phyloP scores from a whole-genome alignment of 2,329 filamentous ascomycete genomes.

The Fusarium oligoseptatum region DNA sequence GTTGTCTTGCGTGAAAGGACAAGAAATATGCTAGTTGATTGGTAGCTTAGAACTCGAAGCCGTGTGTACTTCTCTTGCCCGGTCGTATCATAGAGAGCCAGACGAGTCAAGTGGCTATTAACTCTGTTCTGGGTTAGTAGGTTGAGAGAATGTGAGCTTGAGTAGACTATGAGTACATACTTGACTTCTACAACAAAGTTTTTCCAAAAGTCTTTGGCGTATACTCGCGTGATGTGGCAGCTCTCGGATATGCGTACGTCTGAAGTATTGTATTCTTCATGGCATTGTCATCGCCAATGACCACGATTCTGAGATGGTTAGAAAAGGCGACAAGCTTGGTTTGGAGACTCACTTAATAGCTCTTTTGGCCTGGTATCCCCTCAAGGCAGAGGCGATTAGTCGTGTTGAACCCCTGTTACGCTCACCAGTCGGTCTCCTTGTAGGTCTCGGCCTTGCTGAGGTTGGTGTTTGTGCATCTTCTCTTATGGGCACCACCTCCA shows the following conservation, averaged over 20 bases:
- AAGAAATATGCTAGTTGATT: background rate
- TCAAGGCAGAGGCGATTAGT: background rate
- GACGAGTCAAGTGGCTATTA: background rate
- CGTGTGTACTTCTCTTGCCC: background rate
- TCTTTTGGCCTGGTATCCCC: background rate
- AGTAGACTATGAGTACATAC: background rate
- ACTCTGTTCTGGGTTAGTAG: background rate
- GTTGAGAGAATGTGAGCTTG: background rate
- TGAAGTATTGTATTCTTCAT: conserved; percentile 14
- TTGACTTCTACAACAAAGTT: conserved; percentile 17
- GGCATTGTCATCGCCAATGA: background rate
- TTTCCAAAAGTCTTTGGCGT: conserved; percentile 9
- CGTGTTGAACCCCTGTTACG: background rate
- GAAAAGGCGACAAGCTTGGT: background rate
- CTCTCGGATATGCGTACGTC: conserved; percentile 3
- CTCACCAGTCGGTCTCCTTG: background rate
- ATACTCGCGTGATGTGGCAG: background rate
- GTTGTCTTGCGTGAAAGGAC: background rate
- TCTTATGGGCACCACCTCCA: too few species aligned
- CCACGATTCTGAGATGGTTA: background rate
- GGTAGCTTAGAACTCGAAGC: background rate
- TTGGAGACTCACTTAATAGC: background rate
- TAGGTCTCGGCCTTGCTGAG: background rate
- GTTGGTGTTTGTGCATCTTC: background rate
- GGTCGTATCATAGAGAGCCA: conserved; percentile 2